Evolutionary conservation across 495 filamentous ascomycete species (phyloP), one percentile per base, ranked within the genome.

Genomic region (Polyplosphaeria fusca): DNA sequence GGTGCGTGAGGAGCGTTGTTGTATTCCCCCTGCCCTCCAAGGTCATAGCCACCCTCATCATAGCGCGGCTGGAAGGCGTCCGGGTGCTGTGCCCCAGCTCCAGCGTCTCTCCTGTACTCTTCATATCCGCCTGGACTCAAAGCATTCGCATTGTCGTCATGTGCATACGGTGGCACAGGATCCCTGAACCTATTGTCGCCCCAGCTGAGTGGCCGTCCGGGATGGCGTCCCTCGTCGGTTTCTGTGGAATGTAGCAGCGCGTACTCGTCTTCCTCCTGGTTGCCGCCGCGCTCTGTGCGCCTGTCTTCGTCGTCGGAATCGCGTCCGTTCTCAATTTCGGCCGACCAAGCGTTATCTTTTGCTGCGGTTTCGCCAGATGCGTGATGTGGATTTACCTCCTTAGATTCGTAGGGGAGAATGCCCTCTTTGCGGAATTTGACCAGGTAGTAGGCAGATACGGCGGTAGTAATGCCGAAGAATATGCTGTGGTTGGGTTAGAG

Each of bases 381-480:
- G 44, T 56, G 58, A 48, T 59, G 50, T 2, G 55, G 57, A 45
- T 79, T 80, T 23, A 82, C 79, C 42, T 77, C 72, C 26, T 76
- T 72, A 44, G 75, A 73, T 50, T 82, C 80, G 25, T 84, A 83
- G n/a, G 88, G 88, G 4, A 91, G 79, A 38, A 79, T 80, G 55
- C 88, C 88, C 60, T 89, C 84, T 51, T 81, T 81, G 57, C 86
- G 81, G 77, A 86, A 95, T 73, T 90, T 86, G 64, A 84, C 78
- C 49, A 89, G 77, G 45, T 84, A 86, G 73, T 89, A 88, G 65
- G 88, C 75, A 54, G 89, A 91, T 47, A 95, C 78, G 50, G 77
- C 82, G 44, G 82, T 81, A 3, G 91, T 91, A 11, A 79, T 67
- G 55, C 78, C 69, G 74, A 90, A 96, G 61, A 87, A 78, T 27